phyloP scores from a whole-genome alignment of 495 filamentous ascomycete species.

The Xylaria sp. region DNA sequence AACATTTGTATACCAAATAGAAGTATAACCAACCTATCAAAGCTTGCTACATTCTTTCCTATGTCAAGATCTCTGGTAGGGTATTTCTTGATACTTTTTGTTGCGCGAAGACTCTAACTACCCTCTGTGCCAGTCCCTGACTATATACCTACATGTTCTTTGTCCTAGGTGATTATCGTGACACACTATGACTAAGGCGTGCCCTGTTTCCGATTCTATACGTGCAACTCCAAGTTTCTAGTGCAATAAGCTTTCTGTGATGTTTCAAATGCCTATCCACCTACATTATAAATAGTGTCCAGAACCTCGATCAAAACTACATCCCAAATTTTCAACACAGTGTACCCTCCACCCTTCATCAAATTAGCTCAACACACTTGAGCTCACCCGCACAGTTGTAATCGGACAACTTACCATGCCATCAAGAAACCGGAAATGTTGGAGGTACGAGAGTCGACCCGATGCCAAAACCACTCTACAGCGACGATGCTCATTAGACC shows the following conservation, averaged over 20 bases:
- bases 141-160: too few relatives aligned
- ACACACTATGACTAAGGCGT: not conserved
- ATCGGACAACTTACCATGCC: not conserved
- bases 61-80: too few relatives aligned
- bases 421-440: not conserved
- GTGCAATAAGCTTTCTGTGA: not conserved
- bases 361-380: not conserved
- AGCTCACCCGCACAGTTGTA: not conserved
- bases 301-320: not conserved
- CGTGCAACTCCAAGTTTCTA: not conserved
- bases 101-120: too few relatives aligned
- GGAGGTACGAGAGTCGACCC: constrained; percentile 17
- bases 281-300: not conserved
- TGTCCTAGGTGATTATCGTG: too few relatives aligned
- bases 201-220: not conserved
- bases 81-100: too few relatives aligned
- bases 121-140: too few relatives aligned
- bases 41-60: too few relatives aligned
- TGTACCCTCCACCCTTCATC: too few relatives aligned
- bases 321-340: too few relatives aligned
- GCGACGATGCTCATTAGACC: constrained; percentile 12
- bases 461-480: not conserved
- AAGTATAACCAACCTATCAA: too few relatives aligned
- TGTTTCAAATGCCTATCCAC: not conserved
- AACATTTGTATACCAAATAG: too few relatives aligned